These are phyloP conservation scores for Bipolaris bicolor DNA, from an alignment of 2,329 filamentous ascomycete species.

Conservation along the genomic window DNA sequence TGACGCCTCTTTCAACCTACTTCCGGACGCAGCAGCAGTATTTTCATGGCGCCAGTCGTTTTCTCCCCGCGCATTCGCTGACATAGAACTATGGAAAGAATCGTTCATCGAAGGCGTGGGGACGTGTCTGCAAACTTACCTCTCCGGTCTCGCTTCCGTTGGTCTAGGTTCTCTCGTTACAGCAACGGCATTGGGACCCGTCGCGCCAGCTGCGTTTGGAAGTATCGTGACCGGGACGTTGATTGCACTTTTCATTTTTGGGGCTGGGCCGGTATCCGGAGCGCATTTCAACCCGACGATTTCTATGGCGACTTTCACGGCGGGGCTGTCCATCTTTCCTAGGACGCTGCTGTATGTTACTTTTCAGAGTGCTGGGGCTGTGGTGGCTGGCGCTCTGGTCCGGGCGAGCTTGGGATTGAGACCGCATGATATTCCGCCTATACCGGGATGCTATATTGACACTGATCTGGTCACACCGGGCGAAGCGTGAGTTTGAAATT, in stretches of 20 bases:
- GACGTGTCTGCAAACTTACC: conserved; percentile 31
- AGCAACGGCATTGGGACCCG: conserved; percentile 38
- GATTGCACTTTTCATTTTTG: conserved; percentile 58
- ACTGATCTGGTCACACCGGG: conserved; percentile 46
- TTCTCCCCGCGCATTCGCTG: conserved; percentile 15
- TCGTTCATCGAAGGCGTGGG: conserved; percentile 30
- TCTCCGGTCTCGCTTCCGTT: conserved; percentile 24
- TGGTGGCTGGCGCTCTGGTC: conserved; percentile 54
- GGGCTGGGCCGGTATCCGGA: conserved; percentile 55
- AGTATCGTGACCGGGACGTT: conserved; percentile 52
- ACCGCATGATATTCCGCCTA: conserved; percentile 16
- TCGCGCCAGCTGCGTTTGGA: conserved; percentile 28
- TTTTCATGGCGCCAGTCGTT: background rate
- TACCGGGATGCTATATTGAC: conserved; percentile 36
- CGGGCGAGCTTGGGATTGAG: conserved; percentile 34
- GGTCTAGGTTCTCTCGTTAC: conserved; percentile 18
- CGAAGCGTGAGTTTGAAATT: conserved; percentile 40
- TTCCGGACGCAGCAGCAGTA: background rate
- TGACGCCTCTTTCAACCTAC: background rate
- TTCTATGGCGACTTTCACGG: conserved; percentile 60
- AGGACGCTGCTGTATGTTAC: conserved; percentile 56
- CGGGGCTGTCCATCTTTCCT: conserved; percentile 57
- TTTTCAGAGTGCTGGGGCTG: conserved; percentile 55
- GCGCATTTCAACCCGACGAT: conserved; percentile 62
- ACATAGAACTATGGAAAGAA: conserved; percentile 32